Evolutionary conservation across 2,329 filamentous ascomycete species (phyloP).

Genomic region (Phoma sp.): DNA sequence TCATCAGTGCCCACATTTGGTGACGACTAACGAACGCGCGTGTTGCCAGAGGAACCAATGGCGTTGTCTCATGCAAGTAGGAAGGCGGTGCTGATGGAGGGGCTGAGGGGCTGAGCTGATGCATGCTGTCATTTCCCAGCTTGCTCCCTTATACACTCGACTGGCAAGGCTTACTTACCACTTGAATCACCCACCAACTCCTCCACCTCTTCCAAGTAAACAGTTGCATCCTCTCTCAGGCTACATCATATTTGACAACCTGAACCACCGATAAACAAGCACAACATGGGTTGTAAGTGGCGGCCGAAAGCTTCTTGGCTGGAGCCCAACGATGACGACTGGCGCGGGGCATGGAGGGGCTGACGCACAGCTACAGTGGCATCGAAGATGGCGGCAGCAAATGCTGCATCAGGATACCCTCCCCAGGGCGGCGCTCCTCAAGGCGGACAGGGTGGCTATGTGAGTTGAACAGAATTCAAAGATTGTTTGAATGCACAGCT

Average conservation of each 20-base stretch:
- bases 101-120: constrained; percentile 11
- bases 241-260: background rate
- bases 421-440: constrained; percentile 36
- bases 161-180: constrained; percentile 15
- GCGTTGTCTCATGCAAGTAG: background rate
- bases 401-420: constrained; percentile 44
- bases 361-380: constrained; percentile 50
- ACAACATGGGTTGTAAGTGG: constrained; percentile 18
- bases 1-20: constrained; percentile 10
- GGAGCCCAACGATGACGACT: constrained; percentile 22
- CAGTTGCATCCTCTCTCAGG: background rate
- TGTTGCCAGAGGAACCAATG: background rate
- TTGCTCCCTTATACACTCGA: constrained; percentile 12
- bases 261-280: background rate
- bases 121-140: constrained; percentile 16
- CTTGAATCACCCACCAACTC: constrained; percentile 9
- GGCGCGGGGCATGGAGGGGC: constrained; percentile 25
- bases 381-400: constrained; percentile 55
- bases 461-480: constrained; percentile 50
- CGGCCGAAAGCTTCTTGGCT: constrained; percentile 1
- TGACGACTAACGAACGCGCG: background rate
- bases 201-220: constrained; percentile 1
- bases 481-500: constrained; percentile 26
- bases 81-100: constrained; percentile 17
- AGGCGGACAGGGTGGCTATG: constrained; percentile 53